A percentile compares a stretch with the other conserved stretches of the same genome.
Evolutionary conservation across 768 basidiomycete species (phyloP).

Genomic region (Mycena venus): DNA sequence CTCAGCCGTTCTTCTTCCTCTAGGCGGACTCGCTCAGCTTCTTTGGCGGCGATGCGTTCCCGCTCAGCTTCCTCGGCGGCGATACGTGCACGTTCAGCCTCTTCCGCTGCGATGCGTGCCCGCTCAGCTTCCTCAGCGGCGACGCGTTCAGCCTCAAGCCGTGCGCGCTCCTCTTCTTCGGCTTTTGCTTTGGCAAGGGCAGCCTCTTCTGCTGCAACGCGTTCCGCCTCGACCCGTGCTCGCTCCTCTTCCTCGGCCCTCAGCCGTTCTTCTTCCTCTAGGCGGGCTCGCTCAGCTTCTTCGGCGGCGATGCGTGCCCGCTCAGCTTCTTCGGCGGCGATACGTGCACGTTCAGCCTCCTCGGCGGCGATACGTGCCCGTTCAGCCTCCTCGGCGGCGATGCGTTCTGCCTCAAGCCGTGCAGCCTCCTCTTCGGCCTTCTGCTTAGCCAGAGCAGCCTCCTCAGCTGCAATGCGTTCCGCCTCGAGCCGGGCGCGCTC

Average conservation of each 20-base stretch:
- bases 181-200: background rate
- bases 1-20: background rate
- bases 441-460: background rate
- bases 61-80: too few relatives aligned
- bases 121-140: background rate
- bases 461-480: too few relatives aligned
- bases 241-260: background rate
- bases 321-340: background rate
- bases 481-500: too few relatives aligned
- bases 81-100: background rate
- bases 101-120: background rate
- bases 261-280: background rate
- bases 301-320: slow-evolving; percentile 3
- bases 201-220: background rate
- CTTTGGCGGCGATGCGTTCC: slow-evolving; percentile 11
- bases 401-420: background rate
- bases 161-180: background rate
- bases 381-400: background rate
- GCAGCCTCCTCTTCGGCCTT: background rate
- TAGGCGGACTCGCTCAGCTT: background rate
- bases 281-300: background rate
- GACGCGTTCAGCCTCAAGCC: background rate
- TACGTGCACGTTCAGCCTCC: background rate
- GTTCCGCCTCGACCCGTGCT: background rate
- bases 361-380: background rate